Conservation (phyloP, 2,329 filamentous ascomycete genomes). For the Westerdykella aurantiaca region DNA sequence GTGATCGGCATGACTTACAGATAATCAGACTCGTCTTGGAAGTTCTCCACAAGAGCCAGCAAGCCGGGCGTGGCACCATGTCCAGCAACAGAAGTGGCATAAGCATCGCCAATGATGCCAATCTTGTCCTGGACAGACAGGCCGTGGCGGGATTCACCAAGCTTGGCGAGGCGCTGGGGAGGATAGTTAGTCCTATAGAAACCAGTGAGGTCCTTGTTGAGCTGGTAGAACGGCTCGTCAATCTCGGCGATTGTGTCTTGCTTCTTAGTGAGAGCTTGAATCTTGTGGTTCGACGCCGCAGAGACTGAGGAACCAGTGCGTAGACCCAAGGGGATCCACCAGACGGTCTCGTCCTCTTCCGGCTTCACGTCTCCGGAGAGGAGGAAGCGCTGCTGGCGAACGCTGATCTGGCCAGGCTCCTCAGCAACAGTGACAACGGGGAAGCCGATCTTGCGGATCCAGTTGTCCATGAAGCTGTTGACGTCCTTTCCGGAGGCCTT, state of each 20-base stretch:
- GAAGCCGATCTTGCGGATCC: constrained; percentile 95
- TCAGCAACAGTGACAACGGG: constrained; percentile 83
- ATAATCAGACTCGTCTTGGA: constrained; percentile 74
- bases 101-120: constrained; percentile 81
- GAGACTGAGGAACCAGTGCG: constrained; percentile 59
- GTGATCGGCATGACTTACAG: constrained; percentile 44
- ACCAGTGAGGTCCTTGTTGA: constrained; percentile 83
- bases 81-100: constrained; percentile 81
- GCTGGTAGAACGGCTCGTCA: constrained; percentile 79
- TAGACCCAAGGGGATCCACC: constrained; percentile 91
- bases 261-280: constrained; percentile 67
- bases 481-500: constrained; percentile 86
- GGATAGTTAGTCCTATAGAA: constrained; percentile 95
- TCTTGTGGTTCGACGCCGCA: constrained; percentile 56
- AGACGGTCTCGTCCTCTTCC: constrained; percentile 84
- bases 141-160: constrained; percentile 69
- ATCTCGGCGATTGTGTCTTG: constrained; percentile 70
- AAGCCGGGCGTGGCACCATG: constrained; percentile 76
- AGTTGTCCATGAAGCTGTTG: constrained; percentile 80
- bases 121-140: constrained; percentile 87
- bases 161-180: constrained; percentile 70
- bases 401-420: constrained; percentile 70
- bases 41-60: constrained; percentile 77
- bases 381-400: constrained; percentile 85
- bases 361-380: constrained; percentile 85